Evolutionary conservation across 768 basidiomycete genomes (phyloP).

Genomic region (Agrocybe chaxingu): DNA sequence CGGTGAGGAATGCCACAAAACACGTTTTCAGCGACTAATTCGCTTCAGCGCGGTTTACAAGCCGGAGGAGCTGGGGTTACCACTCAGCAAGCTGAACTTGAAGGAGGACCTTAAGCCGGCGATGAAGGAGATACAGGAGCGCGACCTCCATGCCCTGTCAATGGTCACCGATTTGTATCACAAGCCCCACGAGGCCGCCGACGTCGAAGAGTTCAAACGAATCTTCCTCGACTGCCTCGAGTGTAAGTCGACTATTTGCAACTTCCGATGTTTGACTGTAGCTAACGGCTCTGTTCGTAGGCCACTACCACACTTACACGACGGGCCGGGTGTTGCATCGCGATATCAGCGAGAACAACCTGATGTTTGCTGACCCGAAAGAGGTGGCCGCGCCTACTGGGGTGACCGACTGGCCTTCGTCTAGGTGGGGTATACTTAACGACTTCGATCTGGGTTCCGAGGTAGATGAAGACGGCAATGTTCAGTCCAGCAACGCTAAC

Average conservation of each 20-base stretch:
- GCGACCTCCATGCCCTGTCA: too few relatives aligned
- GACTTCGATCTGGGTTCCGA: slow-evolving; percentile 24
- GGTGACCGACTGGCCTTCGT: not conserved
- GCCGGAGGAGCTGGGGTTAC: too few relatives aligned
- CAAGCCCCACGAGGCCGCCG: not conserved
- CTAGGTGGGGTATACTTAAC: slow-evolving; percentile 17
- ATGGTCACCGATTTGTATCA: not conserved
- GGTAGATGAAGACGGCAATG: slow-evolving; percentile 3
- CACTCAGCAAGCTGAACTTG: too few relatives aligned
- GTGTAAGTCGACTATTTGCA: not conserved
- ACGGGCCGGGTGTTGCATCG: slow-evolving; percentile 23
- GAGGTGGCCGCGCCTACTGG: not conserved
- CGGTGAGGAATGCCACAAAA: too few relatives aligned
- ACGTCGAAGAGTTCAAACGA: slow-evolving; percentile 6
- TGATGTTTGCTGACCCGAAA: slow-evolving; percentile 20
- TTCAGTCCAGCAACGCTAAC: not conserved
- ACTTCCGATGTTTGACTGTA: not conserved
- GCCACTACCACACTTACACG: slow-evolving; percentile 17
- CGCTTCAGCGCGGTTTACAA: too few relatives aligned
- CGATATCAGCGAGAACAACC: slow-evolving; percentile 27
- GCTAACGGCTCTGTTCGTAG: slow-evolving; percentile 7
- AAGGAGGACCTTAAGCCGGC: too few relatives aligned
- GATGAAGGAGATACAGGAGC: too few relatives aligned
- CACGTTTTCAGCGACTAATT: too few relatives aligned
- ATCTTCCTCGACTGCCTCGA: slow-evolving; percentile 11